A percentile compares a stretch with the other conserved stretches of the same genome.
These are phyloP conservation scores for Colletotrichum lupini DNA, from an alignment of 2,329 filamentous ascomycete species.

Conservation along the genomic window DNA sequence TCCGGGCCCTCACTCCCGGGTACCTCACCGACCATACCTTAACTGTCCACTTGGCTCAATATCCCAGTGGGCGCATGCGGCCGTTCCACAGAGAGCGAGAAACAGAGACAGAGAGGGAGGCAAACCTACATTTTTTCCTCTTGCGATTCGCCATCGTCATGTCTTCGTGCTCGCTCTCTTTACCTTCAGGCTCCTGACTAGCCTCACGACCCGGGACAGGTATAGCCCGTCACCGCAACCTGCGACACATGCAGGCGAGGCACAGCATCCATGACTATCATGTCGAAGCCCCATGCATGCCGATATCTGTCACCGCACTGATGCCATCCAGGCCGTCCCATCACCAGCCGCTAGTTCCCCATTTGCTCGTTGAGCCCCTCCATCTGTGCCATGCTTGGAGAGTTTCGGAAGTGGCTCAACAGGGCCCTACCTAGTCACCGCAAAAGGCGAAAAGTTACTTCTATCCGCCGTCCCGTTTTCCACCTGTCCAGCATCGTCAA, in stretches of 20 bases:
- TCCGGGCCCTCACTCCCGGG: constrained; percentile 27
- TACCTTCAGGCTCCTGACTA: background rate
- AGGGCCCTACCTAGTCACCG: constrained; percentile 25
- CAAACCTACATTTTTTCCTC: background rate
- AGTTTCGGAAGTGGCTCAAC: constrained; percentile 22
- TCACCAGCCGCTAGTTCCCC: constrained; percentile 24
- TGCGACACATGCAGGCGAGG: constrained; percentile 8
- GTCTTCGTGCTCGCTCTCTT: background rate
- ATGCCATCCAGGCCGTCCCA: constrained; percentile 28
- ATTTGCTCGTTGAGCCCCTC: background rate
- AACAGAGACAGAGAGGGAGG: too few species aligned
- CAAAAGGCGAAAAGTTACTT: constrained; percentile 26
- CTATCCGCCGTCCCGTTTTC: constrained; percentile 11
- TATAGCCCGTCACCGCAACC: constrained; percentile 18
- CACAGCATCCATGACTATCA: constrained; percentile 6
- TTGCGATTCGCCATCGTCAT: constrained; percentile 10
- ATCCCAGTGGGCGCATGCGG: constrained; percentile 27
- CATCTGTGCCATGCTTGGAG: constrained; percentile 20
- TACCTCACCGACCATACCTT: constrained; percentile 23
- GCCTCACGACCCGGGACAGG: background rate
- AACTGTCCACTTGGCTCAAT: constrained; percentile 9
- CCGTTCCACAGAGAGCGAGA: constrained; percentile 5
- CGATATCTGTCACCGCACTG: constrained; percentile 27
- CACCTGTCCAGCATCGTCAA: background rate
- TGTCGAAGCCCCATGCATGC: constrained; percentile 27